Evolutionary conservation across 2,329 filamentous ascomycete genomes (phyloP), one percentile per base, ranked within the genome.

Genomic region (Akanthomyces muscarius): DNA sequence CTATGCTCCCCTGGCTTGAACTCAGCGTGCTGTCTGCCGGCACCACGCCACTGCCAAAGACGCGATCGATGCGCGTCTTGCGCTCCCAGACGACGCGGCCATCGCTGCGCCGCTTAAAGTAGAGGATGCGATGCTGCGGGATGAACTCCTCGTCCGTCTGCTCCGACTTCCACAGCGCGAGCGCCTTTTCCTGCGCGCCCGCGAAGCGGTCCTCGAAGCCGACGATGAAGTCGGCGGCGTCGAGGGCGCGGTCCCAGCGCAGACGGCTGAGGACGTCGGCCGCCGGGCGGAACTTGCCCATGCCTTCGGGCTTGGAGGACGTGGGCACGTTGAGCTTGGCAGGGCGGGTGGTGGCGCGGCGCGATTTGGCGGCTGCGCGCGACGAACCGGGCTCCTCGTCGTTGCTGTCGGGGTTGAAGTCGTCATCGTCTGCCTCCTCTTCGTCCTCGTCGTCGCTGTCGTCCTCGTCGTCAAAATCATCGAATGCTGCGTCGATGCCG

Each of bases 121-220:
- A 87, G 62, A 86, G 70, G 65, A 88, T 85, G 18, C 86, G 78
- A 68, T 88, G 85, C 72, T 87, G 83, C 7, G 86, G 86, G 62
- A 89, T 87, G 68, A 87, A 89, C 71, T 88, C 86, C 64, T 88
- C 84, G 66, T 88, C 82, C 38, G 85, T 87, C 72, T 84, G 81
- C 68, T 87, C 85, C 18, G 75, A 77, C 75, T 84, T 86, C 86
- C 86, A 88, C 36, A 77, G 74, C 58, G 80, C 80, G 5, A 87
- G 72, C 1, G 77, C 70, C 66, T 81, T 82, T 71, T 88, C 85
- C 66, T 77, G 78, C 2, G 79, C 76, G 1, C 83, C 84, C 4
- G 77, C 64, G 68, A 88, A 87, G 18, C 86, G 78, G 70, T 88
- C 86, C 67, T 85, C 81, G 67, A 88, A 88, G 1, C 84, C 85